Conservation (phyloP, 2,329 filamentous ascomycete species). For the Plenodomus tracheiphilus region DNA sequence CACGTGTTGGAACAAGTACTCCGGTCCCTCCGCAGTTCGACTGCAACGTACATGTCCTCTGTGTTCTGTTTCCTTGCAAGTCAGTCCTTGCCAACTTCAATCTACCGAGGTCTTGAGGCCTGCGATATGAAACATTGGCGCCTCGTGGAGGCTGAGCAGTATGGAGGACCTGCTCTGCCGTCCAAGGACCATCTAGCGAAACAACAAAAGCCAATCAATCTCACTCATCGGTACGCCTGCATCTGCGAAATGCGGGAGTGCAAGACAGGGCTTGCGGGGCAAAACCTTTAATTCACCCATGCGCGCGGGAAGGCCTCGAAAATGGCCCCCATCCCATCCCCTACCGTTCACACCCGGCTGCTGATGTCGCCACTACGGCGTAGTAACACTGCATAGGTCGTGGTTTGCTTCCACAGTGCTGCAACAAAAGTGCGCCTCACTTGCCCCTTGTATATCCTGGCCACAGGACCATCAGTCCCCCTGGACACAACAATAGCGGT, state of each 20-base stretch:
- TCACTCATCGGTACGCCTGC: neutral
- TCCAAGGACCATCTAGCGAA: no score
- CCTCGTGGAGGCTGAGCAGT: slow-evolving; percentile 10
- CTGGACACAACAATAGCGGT: neutral
- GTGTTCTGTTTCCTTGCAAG: neutral
- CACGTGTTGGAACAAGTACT: neutral
- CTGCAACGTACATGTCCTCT: no score
- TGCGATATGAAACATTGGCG: neutral
- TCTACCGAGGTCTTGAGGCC: neutral
- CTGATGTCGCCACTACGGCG: neutral
- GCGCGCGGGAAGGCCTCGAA: neutral
- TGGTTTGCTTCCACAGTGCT: neutral
- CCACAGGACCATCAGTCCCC: neutral
- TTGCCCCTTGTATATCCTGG: slow-evolving; percentile 1
- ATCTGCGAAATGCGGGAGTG: slow-evolving; percentile 4
- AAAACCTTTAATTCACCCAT: slow-evolving; percentile 1
- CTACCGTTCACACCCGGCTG: neutral
- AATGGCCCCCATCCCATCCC: neutral
- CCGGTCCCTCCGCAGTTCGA: neutral
- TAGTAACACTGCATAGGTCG: neutral
- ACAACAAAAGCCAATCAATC: neutral
- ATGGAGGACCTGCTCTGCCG: no score
- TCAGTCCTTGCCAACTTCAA: slow-evolving; percentile 5
- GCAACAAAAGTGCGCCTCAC: neutral
- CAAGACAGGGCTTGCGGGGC: slow-evolving; percentile 2